Percentiles rank a stretch among this genome's conserved stretches.
phyloP scores from a whole-genome alignment of 768 basidiomycete genomes.

The Tricholoma bakamatsutake region DNA sequence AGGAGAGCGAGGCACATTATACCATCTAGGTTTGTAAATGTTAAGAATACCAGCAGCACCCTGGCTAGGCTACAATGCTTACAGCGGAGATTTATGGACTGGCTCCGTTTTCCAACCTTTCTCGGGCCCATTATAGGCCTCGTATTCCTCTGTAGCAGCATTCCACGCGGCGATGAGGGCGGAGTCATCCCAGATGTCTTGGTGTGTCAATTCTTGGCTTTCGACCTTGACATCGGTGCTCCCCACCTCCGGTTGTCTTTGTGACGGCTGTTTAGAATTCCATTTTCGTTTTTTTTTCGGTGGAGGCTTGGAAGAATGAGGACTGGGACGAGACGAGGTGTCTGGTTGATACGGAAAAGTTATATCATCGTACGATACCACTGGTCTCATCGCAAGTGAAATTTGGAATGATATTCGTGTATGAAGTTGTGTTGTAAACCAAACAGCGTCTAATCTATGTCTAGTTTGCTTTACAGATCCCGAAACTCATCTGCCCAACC shows the following conservation, averaged over 20 bases:
- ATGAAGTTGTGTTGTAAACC: too few relatives aligned
- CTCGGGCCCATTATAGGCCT: conserved; percentile 62
- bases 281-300: conserved; percentile 55
- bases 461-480: not conserved
- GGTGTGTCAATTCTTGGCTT: conserved; percentile 58
- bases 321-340: conserved; percentile 10
- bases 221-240: conserved; percentile 21
- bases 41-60: not conserved
- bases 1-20: conserved; percentile 52
- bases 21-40: conserved; percentile 54
- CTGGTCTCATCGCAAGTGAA: conserved; percentile 24
- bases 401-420: not conserved
- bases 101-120: conserved; percentile 71
- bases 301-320: conserved; percentile 21
- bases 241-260: conserved; percentile 17
- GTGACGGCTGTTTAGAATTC: conserved; percentile 18
- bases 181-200: conserved; percentile 85
- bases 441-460: too few relatives aligned
- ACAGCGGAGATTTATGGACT: conserved; percentile 70
- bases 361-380: conserved; percentile 65
- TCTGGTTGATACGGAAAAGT: conserved; percentile 34
- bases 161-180: conserved; percentile 82
- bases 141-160: conserved; percentile 77
- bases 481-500: conserved; percentile 53
- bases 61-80: conserved; percentile 21